Evolutionary conservation across 2,329 filamentous ascomycete genomes (phyloP), one percentile per base, ranked within the genome.

Genomic region (Penicillium sclerotigenum): DNA sequence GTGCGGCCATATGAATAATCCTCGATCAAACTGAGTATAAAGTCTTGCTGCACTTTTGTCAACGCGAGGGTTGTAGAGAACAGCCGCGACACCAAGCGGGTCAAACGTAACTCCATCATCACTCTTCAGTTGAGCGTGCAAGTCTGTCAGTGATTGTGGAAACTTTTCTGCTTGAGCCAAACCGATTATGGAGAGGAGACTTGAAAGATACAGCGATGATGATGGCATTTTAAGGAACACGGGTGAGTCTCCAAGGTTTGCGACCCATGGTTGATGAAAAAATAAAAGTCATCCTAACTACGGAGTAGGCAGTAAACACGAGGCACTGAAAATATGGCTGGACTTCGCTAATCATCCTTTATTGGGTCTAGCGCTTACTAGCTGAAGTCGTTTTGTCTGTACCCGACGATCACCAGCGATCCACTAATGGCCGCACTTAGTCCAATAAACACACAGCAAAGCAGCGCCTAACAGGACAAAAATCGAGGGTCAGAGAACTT

Each of bases 41-140:
- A 71, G 59, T 29, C 63, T 58, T 16, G 68, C 68, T 11, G 69
- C 68, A 42, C 67, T 70, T 33, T 64, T 51, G 34, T 67, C 64
- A 45, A 66, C 69, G 20, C 69, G 68, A 3, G 68, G 68, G 52
- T 71, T 71, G 47, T 62, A 59, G 4, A 71, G 61, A 18, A 71
- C 62, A 1, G 69, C 69, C 0, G 69, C 69, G 18, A 71, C 69
- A 38, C 68, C 69, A n/a, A 71, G 65, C 6, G 69, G 69, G 43
- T 71, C 69, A 52, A 71, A 71, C 10, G 68, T 66, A 29, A 71
- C 63, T n/a, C 38, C 57, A 22, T 57, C 24, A 34, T 47, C 45
- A 1, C 22, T 26, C 20, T 47, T 47, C 10, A 47, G 16, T 26
- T 47, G 14, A n/a, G 29, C 45, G 7, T 36, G 45, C 11, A 47